A percentile compares a stretch with the other conserved stretches of the same genome.
Evolutionary conservation across 495 filamentous ascomycete genomes (phyloP).

Genomic region (Penicillium lividum): DNA sequence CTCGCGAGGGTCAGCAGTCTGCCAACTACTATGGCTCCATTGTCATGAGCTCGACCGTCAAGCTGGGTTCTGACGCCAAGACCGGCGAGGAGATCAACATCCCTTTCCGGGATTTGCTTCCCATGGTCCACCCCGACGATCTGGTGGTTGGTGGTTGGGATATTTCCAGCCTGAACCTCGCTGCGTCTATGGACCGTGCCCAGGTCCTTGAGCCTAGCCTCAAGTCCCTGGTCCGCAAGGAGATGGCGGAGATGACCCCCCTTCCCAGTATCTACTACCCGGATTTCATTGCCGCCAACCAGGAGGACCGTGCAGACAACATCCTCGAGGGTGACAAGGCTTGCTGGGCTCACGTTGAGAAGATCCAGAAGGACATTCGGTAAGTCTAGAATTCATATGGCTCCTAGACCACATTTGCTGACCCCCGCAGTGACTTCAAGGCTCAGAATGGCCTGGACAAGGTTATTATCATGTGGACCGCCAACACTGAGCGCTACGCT

Average conservation of each 20-base stretch:
- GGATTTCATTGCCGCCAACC: slow-evolving; percentile 98
- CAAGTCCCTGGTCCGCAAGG: slow-evolving; percentile 85
- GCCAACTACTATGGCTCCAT: slow-evolving; percentile 99
- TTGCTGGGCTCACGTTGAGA: slow-evolving; percentile 82
- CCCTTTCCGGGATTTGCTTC: slow-evolving; percentile 89
- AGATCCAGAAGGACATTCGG: slow-evolving; percentile 94
- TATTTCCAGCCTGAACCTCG: slow-evolving; percentile 86
- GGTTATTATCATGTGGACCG: slow-evolving; percentile 97
- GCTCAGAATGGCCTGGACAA: slow-evolving; percentile 82
- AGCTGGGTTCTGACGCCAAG: slow-evolving; percentile 84
- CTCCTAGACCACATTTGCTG: slow-evolving; percentile 8
- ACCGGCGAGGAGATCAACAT: slow-evolving; percentile 92
- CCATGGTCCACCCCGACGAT: slow-evolving; percentile 98
- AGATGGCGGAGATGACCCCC: slow-evolving; percentile 87
- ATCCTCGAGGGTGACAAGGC: slow-evolving; percentile 81
- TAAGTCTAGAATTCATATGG: slow-evolving; percentile 42
- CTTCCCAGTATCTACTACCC: slow-evolving; percentile 97
- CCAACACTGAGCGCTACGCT: slow-evolving; percentile 96
- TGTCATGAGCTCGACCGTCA: slow-evolving; percentile 94
- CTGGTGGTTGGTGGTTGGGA: slow-evolving; percentile 97
- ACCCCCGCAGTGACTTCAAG: slow-evolving; percentile 77
- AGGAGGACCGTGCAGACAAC: slow-evolving; percentile 96
- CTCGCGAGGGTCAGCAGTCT: slow-evolving; percentile 77
- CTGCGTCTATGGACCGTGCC: slow-evolving; percentile 93
- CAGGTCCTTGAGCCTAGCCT: slow-evolving; percentile 90